Percentiles rank a stretch among this genome's conserved stretches.
These are phyloP conservation scores for Paratinospora sagittata DNA, from an alignment of 164 flowering plant genomes.

Conservation along the genomic window DNA sequence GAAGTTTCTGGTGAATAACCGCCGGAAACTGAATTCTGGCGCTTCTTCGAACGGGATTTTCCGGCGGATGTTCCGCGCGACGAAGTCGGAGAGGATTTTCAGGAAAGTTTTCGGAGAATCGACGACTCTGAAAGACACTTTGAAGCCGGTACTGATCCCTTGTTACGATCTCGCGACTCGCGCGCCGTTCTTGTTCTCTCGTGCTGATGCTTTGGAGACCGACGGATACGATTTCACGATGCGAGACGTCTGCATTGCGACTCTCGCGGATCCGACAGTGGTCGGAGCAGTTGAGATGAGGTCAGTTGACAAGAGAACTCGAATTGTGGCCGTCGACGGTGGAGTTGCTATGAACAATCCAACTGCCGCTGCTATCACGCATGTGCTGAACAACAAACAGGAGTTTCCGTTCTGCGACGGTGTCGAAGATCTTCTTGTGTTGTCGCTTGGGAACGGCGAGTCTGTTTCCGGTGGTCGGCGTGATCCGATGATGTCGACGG, in stretches of 20 bases:
- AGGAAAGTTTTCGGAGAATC: constrained; percentile 29
- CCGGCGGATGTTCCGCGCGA: constrained; percentile 24
- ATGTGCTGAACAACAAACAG: constrained; percentile 62
- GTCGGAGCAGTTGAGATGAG: constrained; percentile 30
- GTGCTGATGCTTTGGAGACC: constrained; percentile 54
- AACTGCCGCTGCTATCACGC: constrained; percentile 65
- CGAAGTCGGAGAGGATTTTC: constrained; percentile 24
- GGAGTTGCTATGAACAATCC: constrained; percentile 62
- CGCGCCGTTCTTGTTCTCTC: too few species aligned
- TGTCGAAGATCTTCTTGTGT: constrained; percentile 48
- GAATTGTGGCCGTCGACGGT: constrained; percentile 46
- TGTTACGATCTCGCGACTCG: too few species aligned
- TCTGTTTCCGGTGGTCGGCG: constrained; percentile 16
- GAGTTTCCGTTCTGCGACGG: constrained; percentile 57
- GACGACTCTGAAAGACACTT: too few species aligned
- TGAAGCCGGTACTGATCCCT: too few species aligned
- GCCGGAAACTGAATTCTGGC: too few species aligned
- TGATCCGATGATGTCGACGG: constrained; percentile 16
- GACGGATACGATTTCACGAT: constrained; percentile 61
- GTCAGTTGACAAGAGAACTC: constrained; percentile 46
- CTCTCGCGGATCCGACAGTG: constrained; percentile 32
- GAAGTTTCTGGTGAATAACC: too few species aligned
- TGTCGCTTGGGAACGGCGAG: too few species aligned
- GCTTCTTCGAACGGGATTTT: constrained; percentile 22
- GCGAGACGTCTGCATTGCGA: constrained; percentile 51